A percentile compares a stretch with the other conserved stretches of the same genome.
Conservation (phyloP, 257 asterid species). For the Echium plantagineum region DNA sequence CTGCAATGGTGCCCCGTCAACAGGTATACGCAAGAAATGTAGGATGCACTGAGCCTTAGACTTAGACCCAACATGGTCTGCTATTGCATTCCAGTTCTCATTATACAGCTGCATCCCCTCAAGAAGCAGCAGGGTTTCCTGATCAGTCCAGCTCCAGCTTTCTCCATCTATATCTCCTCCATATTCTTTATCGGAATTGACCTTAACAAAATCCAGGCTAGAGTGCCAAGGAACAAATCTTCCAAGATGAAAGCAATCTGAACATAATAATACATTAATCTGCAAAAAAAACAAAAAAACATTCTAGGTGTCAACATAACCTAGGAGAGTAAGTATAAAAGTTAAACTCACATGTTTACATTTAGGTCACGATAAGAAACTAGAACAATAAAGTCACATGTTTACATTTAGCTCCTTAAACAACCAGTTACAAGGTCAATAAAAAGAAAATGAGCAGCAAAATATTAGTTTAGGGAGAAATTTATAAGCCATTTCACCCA, state of each 20-base stretch:
- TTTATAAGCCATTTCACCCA: too few species aligned
- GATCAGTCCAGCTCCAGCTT: conserved; percentile 59
- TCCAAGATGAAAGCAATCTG: conserved; percentile 87
- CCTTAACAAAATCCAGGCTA: conserved; percentile 77
- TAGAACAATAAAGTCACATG: background rate
- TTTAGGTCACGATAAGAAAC: background rate
- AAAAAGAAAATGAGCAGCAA: too few species aligned
- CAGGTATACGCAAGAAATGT: conserved; percentile 67
- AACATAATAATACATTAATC: conserved; percentile 69
- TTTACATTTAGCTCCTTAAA: background rate
- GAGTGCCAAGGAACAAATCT: conserved; percentile 84
- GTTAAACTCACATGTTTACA: background rate
- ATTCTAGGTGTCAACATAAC: conserved; percentile 11
- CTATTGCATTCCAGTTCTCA: conserved; percentile 84
- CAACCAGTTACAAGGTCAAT: too few species aligned
- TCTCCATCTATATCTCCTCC: conserved; percentile 69
- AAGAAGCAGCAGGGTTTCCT: conserved; percentile 76
- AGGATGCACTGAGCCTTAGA: conserved; percentile 91
- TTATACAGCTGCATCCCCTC: conserved; percentile 76
- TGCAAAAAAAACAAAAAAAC: conserved; percentile 29
- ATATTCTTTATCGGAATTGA: conserved; percentile 46
- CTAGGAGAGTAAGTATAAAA: background rate
- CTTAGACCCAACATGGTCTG: conserved; percentile 88
- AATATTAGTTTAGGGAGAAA: too few species aligned
- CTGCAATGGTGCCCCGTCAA: conserved; percentile 21